Evolutionary conservation across 1,139 yeast genomes (phyloP), one percentile per base, ranked within the genome.

Genomic region (Debaryomyces subglobosus): DNA sequence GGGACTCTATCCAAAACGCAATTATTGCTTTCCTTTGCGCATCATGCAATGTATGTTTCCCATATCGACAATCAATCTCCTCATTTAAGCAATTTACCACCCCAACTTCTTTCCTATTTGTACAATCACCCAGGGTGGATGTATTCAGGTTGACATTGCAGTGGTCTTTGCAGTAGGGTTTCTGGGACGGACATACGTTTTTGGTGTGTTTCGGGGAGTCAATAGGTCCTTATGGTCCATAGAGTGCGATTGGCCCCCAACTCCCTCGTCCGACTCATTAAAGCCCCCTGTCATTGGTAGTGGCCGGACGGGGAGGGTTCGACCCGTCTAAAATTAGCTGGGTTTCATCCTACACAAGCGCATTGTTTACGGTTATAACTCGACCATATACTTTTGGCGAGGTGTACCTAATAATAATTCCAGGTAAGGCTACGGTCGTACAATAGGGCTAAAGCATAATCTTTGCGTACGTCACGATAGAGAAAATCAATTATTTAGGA

Each of bases 371-470:
- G 34, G 24, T 9, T 18, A 20, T 15, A 18, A 27, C 15, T 27
- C 16, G n/a, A 27, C 34, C 42, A 27, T 27, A 24, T 39, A 30
- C 33, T 39, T 38, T 39, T 24, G 33, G 42, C 42, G 43, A 40
- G 35, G 43, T 29, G 43, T 20, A 40, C 42, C 42, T 39, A 39
- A 39, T 39, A 39, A 39, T 39, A 37, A 39, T 30, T 20, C 16
- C 23, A 25, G 25, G 13, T 35, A 21, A 9, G 24, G 25, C 25
- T 35, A 35, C 38, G 2, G 21, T 35, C 18, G 23, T 18, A 40
- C 43, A 40, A 40, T 40, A 40, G 23, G 43, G 37, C 30, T 40
- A 30, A 21, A 15, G 35, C 33, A 40, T 37, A 40, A 40, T 40
- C 43, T 39, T 21, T 20, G 20, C 16, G 43, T 40, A 40, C 43